phyloP scores from a whole-genome alignment of 495 filamentous ascomycete species.

The Choiromyces venosus region DNA sequence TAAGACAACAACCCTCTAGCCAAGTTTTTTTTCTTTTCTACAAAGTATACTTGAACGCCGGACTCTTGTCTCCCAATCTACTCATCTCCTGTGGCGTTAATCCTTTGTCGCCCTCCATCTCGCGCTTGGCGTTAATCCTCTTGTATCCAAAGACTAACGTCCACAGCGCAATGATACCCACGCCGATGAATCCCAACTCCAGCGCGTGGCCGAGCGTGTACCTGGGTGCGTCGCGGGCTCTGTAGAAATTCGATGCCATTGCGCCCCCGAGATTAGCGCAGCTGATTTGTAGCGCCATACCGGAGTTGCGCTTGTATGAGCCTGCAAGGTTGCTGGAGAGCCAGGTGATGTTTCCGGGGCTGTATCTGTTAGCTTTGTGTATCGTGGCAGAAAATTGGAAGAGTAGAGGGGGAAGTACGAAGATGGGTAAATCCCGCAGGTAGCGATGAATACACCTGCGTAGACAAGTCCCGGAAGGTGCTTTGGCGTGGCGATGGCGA shows the following conservation, averaged over 20 bases:
- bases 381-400: not conserved
- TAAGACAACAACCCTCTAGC: too few species aligned
- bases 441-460: constrained; percentile 64
- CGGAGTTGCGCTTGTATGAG: constrained; percentile 62
- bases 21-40: constrained; percentile 14
- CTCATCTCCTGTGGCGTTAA: constrained; percentile 54
- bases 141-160: constrained; percentile 55
- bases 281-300: constrained; percentile 70
- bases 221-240: constrained; percentile 56
- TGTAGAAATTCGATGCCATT: constrained; percentile 73
- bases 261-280: constrained; percentile 65
- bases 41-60: constrained; percentile 60
- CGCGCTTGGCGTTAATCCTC: constrained; percentile 57
- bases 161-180: constrained; percentile 57
- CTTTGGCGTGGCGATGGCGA: constrained; percentile 44
- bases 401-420: constrained; percentile 37
- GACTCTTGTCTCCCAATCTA: constrained; percentile 57
- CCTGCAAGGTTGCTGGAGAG: constrained; percentile 64
- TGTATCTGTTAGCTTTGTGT: constrained; percentile 47
- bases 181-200: constrained; percentile 59
- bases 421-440: constrained; percentile 56
- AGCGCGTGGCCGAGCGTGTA: constrained; percentile 65
- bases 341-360: constrained; percentile 64
- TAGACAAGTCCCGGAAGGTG: constrained; percentile 61
- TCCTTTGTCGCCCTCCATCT: constrained; percentile 46